phyloP scores from a whole-genome alignment of 1,139 yeast genomes.

The Suhomyces bribrorum region DNA sequence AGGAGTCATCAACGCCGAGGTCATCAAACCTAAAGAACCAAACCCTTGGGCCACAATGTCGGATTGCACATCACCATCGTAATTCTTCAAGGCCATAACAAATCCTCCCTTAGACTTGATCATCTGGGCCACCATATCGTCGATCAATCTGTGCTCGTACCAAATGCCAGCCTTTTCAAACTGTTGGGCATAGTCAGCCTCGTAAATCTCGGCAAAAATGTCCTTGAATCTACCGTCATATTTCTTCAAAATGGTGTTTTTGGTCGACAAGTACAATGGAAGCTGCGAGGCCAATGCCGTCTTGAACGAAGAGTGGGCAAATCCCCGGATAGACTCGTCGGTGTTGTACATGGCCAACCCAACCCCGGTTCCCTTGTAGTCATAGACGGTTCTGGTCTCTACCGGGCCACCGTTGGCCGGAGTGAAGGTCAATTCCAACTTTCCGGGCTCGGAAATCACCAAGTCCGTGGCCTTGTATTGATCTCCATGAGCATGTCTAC shows the following conservation, averaged over 20 bases:
- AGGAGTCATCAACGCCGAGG: conserved; percentile 89
- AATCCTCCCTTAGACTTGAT: conserved; percentile 92
- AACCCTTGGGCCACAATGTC: conserved; percentile 98
- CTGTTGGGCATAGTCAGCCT: conserved; percentile 60
- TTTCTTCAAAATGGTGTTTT: conserved; percentile 88
- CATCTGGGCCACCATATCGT: conserved; percentile 99
- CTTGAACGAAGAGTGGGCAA: conserved; percentile 90
- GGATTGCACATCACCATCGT: conserved; percentile 96
- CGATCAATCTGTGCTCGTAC: conserved; percentile 95
- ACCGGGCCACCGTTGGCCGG: conserved; percentile 68
- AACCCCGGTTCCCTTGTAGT: conserved; percentile 78
- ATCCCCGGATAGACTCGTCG: conserved; percentile 83
- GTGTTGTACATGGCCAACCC: conserved; percentile 95
- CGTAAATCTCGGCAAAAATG: conserved; percentile 82
- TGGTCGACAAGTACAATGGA: conserved; percentile 84
- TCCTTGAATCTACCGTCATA: conserved; percentile 96
- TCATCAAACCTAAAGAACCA: conserved; percentile 95
- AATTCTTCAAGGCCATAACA: conserved; percentile 93
- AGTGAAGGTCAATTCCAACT: conserved; percentile 72
- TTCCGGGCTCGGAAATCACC: conserved; percentile 77
- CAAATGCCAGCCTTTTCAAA: conserved; percentile 81
- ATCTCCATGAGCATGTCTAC: conserved; percentile 97
- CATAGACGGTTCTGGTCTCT: conserved; percentile 62
- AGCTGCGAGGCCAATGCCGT: conserved; percentile 76
- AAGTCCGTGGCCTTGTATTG: conserved; percentile 93